Conservation (phyloP, 495 filamentous ascomycete species). For the Podospora australis region DNA sequence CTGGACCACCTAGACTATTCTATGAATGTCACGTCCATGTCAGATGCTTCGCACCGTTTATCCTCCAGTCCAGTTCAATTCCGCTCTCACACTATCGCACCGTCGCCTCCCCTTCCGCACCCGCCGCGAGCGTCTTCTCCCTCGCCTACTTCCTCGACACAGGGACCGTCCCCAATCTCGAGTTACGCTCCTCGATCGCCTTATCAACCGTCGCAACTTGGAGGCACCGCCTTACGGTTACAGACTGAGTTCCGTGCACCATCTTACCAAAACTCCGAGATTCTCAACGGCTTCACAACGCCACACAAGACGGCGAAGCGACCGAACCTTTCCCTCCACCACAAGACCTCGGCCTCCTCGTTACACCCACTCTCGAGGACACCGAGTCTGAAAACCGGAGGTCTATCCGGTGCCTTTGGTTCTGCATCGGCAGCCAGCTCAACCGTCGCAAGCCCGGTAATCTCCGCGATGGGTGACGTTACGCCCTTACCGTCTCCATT, state of each 20-base stretch:
- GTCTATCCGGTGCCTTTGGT: constrained; percentile 28
- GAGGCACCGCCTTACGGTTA: constrained; percentile 23
- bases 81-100: constrained; percentile 28
- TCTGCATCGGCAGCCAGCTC: constrained; percentile 38
- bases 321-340: constrained; percentile 24
- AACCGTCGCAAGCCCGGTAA: constrained; percentile 50
- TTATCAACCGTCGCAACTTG: constrained; percentile 17
- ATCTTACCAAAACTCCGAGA: constrained; percentile 21
- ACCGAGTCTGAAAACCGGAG: constrained; percentile 39
- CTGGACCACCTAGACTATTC: no score
- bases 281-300: constrained; percentile 15
- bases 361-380: constrained; percentile 40
- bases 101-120: constrained; percentile 21
- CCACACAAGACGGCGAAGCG: constrained; percentile 24
- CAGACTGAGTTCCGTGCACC: constrained; percentile 30
- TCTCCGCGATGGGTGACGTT: constrained; percentile 80
- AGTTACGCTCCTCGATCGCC: constrained; percentile 9
- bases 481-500: constrained; percentile 91
- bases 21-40: no score
- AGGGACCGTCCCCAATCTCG: constrained; percentile 9
- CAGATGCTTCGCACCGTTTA: no score
- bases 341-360: constrained; percentile 36
- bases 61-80: constrained; percentile 23
- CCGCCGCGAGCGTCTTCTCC: neutral
- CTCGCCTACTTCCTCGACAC: constrained; percentile 4